These are phyloP conservation scores for Borovskyia barvae DNA, from an alignment of 208 protist genomes.

Conservation along the genomic window DNA sequence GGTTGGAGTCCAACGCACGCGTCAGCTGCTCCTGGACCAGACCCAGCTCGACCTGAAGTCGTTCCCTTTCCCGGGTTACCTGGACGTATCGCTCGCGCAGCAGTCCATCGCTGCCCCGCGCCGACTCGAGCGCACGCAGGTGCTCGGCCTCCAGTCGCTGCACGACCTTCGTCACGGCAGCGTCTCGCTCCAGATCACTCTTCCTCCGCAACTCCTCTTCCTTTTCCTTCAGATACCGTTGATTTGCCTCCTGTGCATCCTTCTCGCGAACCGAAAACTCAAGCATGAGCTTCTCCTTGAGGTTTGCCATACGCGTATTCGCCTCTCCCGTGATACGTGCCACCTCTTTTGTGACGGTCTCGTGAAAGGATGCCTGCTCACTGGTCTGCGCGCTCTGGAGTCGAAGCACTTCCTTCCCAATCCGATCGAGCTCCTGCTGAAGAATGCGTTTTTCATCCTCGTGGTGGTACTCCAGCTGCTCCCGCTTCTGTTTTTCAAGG, in stretches of 20 bases:
- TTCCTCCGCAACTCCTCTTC: slow-evolving; percentile 58
- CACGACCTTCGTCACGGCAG: slow-evolving; percentile 62
- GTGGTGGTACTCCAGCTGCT: slow-evolving; percentile 65
- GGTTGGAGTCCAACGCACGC: slow-evolving; percentile 30
- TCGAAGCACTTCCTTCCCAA: slow-evolving; percentile 62
- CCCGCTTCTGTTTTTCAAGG: slow-evolving; percentile 37
- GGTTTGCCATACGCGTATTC: slow-evolving; percentile 41
- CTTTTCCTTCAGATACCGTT: slow-evolving; percentile 40
- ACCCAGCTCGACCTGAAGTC: slow-evolving; percentile 69
- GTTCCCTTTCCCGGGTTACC: slow-evolving; percentile 64
- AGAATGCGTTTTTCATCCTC: slow-evolving; percentile 57
- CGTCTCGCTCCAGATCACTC: slow-evolving; percentile 76
- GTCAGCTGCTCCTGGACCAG: slow-evolving; percentile 59
- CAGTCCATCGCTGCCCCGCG: slow-evolving; percentile 55
- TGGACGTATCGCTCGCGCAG: slow-evolving; percentile 62
- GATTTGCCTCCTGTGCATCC: slow-evolving; percentile 42
- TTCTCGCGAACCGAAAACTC: slow-evolving; percentile 65
- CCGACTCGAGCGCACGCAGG: slow-evolving; percentile 42
- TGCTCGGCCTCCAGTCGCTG: slow-evolving; percentile 67
- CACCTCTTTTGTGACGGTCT: slow-evolving; percentile 69
- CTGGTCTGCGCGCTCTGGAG: slow-evolving; percentile 46
- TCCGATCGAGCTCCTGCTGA: slow-evolving; percentile 62
- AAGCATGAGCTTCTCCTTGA: slow-evolving; percentile 70
- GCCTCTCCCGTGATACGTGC: slow-evolving; percentile 56
- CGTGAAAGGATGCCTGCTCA: slow-evolving; percentile 72